Evolutionary conservation across 169 alveolate genomes (phyloP), one percentile per base, ranked within the genome.

Genomic region (Eimeria sp.): DNA sequence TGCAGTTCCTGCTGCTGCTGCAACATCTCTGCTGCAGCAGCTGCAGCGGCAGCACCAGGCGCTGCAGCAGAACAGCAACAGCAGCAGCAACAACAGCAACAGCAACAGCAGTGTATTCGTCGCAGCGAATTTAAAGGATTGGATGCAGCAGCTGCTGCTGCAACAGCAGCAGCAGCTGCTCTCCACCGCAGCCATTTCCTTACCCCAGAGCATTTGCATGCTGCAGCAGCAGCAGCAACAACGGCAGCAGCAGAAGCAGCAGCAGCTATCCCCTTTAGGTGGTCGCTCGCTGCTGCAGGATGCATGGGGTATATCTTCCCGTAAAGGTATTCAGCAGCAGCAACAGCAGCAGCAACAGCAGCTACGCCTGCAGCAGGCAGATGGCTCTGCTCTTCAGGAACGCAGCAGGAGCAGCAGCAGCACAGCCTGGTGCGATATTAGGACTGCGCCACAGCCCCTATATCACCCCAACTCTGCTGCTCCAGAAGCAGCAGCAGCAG

Each of bases 41-140:
- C 61, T 54, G 61, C 61, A 54, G 61, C 61, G 16, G 61, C 61
- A 20, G 45, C 89, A 22, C 65, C 89, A 20, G 65, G 40, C 45
- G 89, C 67, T 45, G 89, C 89, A 18, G 89, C 65, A 22, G 13
- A 30, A 18, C 49, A 5, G 22, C 30, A 43, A 13, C 89, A 43
- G 89, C 89, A 20, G 67, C 89, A 78, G 89, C 65, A 43, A 58
- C 89, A 78, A 49, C 89, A 45, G 43, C 65, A 78, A n/a, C 89
- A 78, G 14, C 89, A 78, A 11, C 67, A 47, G 30, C 40, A 40
- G 47, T 13, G 65, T 51, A 25, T 18, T 18, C 58, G 89, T 58
- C 40, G 89, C 89, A 40, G 84, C 84, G 2, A 22, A 22, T 10
- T 45, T 30, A 7, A 30, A 7, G 4, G 61, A 54, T 1, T 54